These are phyloP conservation scores for Lactifluus pinguis DNA, from an alignment of 768 basidiomycete genomes.

Conservation along the genomic window DNA sequence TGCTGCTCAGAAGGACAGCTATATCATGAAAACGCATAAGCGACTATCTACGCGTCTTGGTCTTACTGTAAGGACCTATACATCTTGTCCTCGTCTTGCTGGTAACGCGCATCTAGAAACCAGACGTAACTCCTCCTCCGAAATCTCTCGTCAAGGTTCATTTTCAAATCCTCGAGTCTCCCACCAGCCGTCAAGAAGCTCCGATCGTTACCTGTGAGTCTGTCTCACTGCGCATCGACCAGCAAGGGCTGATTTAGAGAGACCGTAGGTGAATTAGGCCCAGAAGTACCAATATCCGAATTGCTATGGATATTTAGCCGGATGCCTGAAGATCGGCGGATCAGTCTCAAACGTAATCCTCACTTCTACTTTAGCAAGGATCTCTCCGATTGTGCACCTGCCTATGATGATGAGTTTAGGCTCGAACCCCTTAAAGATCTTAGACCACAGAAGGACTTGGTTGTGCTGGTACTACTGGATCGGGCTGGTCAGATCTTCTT, in stretches of 20 bases:
- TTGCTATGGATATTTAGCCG: conserved; percentile 14
- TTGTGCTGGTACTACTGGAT: conserved; percentile 10
- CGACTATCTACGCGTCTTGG: conserved; percentile 11
- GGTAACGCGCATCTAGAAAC: not conserved
- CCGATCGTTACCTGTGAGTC: conserved; percentile 9
- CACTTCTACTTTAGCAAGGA: conserved; percentile 13
- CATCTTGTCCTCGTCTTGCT: not conserved
- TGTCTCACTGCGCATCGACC: not conserved
- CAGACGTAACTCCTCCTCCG: not conserved
- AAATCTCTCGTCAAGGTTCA: conserved; percentile 9
- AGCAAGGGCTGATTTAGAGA: not conserved
- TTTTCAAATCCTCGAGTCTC: conserved; percentile 12
- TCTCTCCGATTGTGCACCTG: conserved; percentile 7
- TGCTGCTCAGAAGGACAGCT: conserved; percentile 14
- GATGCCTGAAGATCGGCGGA: conserved; percentile 13
- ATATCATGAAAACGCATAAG: conserved; percentile 11
- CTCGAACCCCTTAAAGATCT: conserved; percentile 13
- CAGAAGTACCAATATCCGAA: conserved; percentile 12
- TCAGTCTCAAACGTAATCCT: conserved; percentile 14
- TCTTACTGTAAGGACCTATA: not conserved
- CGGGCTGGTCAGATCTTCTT: conserved; percentile 14
- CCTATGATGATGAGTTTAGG: conserved; percentile 7
- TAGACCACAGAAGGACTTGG: conserved; percentile 7
- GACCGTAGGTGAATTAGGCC: conserved; percentile 7
- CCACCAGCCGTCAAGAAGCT: conserved; percentile 9